Conservation (phyloP, 306 rosid species). For the Malus fusca region DNA sequence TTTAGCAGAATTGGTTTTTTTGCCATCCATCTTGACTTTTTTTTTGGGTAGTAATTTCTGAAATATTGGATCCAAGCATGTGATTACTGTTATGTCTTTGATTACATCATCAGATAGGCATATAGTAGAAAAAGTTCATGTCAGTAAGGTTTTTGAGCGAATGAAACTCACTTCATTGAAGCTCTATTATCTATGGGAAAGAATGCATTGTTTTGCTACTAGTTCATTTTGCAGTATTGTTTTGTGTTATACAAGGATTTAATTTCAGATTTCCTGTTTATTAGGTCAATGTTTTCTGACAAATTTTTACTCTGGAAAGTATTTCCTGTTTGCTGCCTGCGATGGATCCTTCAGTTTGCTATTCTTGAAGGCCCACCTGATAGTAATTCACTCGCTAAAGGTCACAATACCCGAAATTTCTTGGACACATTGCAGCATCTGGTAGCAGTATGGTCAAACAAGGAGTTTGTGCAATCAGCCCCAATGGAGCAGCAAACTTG, state of each 20-base stretch:
- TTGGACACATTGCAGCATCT: slow-evolving; percentile 50
- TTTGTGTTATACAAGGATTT: neutral
- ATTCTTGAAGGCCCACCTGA: slow-evolving; percentile 66
- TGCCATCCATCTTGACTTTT: neutral
- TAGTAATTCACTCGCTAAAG: slow-evolving; percentile 31
- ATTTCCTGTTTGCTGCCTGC: slow-evolving; percentile 77
- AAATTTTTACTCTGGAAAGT: slow-evolving; percentile 86
- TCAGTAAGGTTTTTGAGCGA: neutral
- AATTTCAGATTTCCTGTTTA: slow-evolving; percentile 21
- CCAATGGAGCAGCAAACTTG: slow-evolving; percentile 85
- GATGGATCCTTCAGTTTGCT: slow-evolving; percentile 87
- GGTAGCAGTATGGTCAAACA: slow-evolving; percentile 67
- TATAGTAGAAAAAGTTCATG: neutral
- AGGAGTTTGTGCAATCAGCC: slow-evolving; percentile 83
- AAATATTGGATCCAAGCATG: neutral
- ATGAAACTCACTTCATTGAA: neutral
- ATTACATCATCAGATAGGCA: neutral
- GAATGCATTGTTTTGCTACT: neutral
- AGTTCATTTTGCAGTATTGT: neutral
- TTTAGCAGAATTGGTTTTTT: neutral
- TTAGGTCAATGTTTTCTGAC: slow-evolving; percentile 79
- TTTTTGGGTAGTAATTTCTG: neutral
- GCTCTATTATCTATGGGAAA: neutral
- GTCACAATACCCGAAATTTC: slow-evolving; percentile 31
- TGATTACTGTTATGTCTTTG: neutral